Conservation (phyloP, 495 filamentous ascomycete species). For the Talaromyces ruber region DNA sequence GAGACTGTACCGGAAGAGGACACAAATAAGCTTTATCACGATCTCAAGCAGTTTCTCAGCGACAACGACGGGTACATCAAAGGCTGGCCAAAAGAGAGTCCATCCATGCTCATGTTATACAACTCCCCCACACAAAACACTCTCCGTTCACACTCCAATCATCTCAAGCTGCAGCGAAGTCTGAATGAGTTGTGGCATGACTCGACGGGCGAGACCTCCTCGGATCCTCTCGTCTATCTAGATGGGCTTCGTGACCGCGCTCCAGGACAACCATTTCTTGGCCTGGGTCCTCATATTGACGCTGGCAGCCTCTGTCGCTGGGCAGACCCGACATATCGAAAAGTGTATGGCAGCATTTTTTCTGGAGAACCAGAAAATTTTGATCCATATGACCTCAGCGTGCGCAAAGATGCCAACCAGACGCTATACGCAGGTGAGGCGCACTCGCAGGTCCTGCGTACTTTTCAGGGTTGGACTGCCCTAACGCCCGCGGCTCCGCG, state of each 20-base stretch:
- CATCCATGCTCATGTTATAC: not conserved
- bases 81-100: not conserved
- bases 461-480: slow-evolving; percentile 4
- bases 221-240: not conserved
- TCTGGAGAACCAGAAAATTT: slow-evolving; percentile 1
- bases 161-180: not conserved
- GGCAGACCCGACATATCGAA: slow-evolving; percentile 4
- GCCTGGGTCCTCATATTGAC: slow-evolving; percentile 5
- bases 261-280: not conserved
- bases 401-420: not conserved
- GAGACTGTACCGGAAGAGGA: not conserved
- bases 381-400: not conserved
- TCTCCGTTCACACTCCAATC: not conserved
- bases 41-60: not conserved
- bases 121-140: slow-evolving; percentile 1
- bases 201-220: not conserved
- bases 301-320: slow-evolving; percentile 5
- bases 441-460: not conserved
- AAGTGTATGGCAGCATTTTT: slow-evolving; percentile 3
- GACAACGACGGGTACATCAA: not conserved
- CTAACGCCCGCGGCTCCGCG: not conserved
- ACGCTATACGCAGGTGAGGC: not conserved
- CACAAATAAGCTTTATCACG: not conserved
- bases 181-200: not conserved
- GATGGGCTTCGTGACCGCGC: not conserved